Percentiles rank a stretch among this genome's conserved stretches.
Conservation (phyloP, 2,329 filamentous ascomycete genomes). For the Colletotrichum orchidophilum region DNA sequence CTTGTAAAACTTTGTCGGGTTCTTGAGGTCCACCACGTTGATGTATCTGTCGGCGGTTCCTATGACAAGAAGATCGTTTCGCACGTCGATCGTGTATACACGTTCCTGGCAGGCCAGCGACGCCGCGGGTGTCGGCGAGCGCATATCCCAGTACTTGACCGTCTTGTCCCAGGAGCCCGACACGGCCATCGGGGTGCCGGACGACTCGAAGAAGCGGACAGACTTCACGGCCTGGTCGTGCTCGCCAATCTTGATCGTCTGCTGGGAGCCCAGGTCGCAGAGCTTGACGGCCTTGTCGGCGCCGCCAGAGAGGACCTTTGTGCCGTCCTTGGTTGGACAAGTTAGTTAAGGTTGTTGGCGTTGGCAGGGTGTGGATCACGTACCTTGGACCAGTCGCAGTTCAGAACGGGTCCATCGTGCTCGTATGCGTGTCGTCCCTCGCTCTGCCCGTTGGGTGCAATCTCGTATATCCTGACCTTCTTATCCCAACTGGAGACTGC, state of each 20-base stretch:
- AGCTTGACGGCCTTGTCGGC: slow-evolving; percentile 92
- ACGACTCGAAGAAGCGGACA: slow-evolving; percentile 80
- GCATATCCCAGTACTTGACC: slow-evolving; percentile 88
- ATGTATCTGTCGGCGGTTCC: slow-evolving; percentile 96
- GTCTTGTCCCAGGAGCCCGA: slow-evolving; percentile 95
- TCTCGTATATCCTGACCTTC: slow-evolving; percentile 96
- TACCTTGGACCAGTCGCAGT: slow-evolving; percentile 89
- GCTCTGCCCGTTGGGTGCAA: slow-evolving; percentile 79
- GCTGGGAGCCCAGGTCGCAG: slow-evolving; percentile 78
- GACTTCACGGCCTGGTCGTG: slow-evolving; percentile 86
- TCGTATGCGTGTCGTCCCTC: slow-evolving; percentile 88
- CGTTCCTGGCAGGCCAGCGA: slow-evolving; percentile 77
- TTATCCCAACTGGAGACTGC: slow-evolving; percentile 97
- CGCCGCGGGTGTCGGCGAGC: slow-evolving; percentile 71
- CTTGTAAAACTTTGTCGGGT: slow-evolving; percentile 94
- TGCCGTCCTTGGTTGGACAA: slow-evolving; percentile 75
- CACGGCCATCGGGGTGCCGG: slow-evolving; percentile 81
- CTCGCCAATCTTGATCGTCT: slow-evolving; percentile 78
- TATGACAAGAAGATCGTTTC: slow-evolving; percentile 87
- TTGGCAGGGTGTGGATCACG: slow-evolving; percentile 40
- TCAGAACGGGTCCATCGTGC: slow-evolving; percentile 85
- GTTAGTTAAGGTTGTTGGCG: slow-evolving; percentile 25
- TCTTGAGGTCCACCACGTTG: slow-evolving; percentile 90
- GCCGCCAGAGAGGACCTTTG: slow-evolving; percentile 85
- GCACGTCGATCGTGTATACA: slow-evolving; percentile 91